Evolutionary conservation across 2,329 filamentous ascomycete genomes (phyloP).

Genomic region (Fusarium poae): DNA sequence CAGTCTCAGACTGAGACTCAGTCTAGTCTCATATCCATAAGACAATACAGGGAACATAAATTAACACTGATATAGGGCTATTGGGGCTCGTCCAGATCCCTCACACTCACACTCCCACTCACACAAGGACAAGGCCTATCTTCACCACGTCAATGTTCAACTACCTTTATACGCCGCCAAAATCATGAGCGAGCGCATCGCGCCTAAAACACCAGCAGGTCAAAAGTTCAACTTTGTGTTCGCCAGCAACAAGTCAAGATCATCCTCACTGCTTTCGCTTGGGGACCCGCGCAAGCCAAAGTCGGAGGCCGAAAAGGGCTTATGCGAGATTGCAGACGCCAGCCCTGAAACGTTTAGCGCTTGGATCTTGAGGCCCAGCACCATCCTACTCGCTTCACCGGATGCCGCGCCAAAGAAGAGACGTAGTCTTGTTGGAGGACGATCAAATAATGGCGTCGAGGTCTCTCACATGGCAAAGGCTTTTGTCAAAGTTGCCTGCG

Average conservation of each 20-base stretch:
- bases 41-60: not conserved
- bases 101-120: slow-evolving; percentile 55
- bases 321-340: slow-evolving; percentile 55
- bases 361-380: slow-evolving; percentile 55
- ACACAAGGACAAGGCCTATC: slow-evolving; percentile 57
- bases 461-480: slow-evolving; percentile 54
- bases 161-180: slow-evolving; percentile 72
- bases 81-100: slow-evolving; percentile 60
- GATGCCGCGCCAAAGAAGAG: slow-evolving; percentile 48
- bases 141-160: slow-evolving; percentile 67
- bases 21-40: not conserved
- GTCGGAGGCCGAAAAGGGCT: slow-evolving; percentile 56
- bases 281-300: slow-evolving; percentile 55
- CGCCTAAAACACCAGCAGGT: slow-evolving; percentile 48
- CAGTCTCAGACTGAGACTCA: not conserved
- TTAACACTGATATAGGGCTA: slow-evolving; percentile 52
- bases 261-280: slow-evolving; percentile 54
- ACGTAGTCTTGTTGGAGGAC: slow-evolving; percentile 45
- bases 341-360: slow-evolving; percentile 52
- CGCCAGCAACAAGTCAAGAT: slow-evolving; percentile 56
- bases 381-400: slow-evolving; percentile 47
- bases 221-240: slow-evolving; percentile 59
- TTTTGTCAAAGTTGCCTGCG: slow-evolving; percentile 54
- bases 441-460: slow-evolving; percentile 52
- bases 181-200: slow-evolving; percentile 58